These are phyloP conservation scores for Dictyostelium capitatum DNA, from an alignment of 78 protist species.

Conservation along the genomic window DNA sequence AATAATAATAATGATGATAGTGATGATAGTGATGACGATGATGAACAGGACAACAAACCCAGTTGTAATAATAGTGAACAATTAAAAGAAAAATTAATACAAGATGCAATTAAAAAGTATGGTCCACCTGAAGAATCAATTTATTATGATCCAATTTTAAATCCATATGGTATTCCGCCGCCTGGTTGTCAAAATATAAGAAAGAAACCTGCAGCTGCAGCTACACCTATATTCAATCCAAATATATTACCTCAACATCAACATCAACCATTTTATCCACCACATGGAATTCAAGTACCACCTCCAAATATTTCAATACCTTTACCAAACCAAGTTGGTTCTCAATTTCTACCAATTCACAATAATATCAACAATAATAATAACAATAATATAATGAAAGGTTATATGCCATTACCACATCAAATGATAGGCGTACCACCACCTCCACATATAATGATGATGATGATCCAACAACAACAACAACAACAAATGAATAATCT, in stretches of 20 bases:
- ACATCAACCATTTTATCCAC: background rate
- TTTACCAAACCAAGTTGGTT: too few relatives aligned
- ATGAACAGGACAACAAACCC: background rate
- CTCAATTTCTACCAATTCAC: too few relatives aligned
- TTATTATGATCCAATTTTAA: slow-evolving; percentile 32
- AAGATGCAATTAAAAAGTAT: slow-evolving; percentile 16
- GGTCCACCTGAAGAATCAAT: slow-evolving; percentile 37
- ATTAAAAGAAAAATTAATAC: slow-evolving; percentile 23
- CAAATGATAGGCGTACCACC: slow-evolving; percentile 32
- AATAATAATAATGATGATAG: background rate
- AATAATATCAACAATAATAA: background rate
- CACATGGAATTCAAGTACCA: background rate
- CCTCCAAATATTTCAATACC: background rate
- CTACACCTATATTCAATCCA: background rate
- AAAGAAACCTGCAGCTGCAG: slow-evolving; percentile 13
- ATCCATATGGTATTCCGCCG: slow-evolving; percentile 37
- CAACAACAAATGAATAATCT: slow-evolving; percentile 7
- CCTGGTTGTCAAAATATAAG: slow-evolving; percentile 8
- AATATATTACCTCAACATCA: background rate
- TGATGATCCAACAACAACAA: slow-evolving; percentile 15
- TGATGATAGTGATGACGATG: background rate
- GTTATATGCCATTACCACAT: background rate
- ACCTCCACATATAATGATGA: slow-evolving; percentile 9
- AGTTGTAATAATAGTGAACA: background rate
- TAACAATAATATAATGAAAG: background rate